These are phyloP conservation scores for Yamadazyma taylorii DNA, from an alignment of 1,139 yeast species.

Conservation along the genomic window DNA sequence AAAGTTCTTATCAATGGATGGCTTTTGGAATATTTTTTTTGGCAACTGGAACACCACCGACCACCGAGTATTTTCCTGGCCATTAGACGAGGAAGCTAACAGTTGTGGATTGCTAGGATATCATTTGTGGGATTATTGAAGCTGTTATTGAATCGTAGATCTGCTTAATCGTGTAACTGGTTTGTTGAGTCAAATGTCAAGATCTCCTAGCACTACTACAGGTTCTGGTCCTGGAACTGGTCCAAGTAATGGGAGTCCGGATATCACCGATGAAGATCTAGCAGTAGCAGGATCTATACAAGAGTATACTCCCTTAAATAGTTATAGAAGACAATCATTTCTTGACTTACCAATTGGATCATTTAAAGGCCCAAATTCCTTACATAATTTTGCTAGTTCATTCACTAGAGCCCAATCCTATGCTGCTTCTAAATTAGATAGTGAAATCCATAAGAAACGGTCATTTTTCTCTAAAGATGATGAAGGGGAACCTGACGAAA, in stretches of 20 bases:
- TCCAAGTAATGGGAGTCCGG: too few relatives aligned
- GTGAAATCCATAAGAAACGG: slow-evolving; percentile 43
- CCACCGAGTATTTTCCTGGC: too few relatives aligned
- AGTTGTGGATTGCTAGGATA: too few relatives aligned
- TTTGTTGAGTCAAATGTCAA: neutral
- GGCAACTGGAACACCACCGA: too few relatives aligned
- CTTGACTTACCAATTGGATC: slow-evolving; percentile 46
- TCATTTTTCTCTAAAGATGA: slow-evolving; percentile 34
- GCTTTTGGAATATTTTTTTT: too few relatives aligned
- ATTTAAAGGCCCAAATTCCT: slow-evolving; percentile 47
- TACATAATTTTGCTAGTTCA: slow-evolving; percentile 49
- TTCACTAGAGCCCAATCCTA: slow-evolving; percentile 50
- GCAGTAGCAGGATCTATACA: slow-evolving; percentile 3
- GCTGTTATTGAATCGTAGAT: too few relatives aligned
- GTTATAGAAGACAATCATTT: slow-evolving; percentile 28
- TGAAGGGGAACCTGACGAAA: slow-evolving; percentile 35
- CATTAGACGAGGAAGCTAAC: too few relatives aligned
- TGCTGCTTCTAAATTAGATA: slow-evolving; percentile 46
- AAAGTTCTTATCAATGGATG: too few relatives aligned
- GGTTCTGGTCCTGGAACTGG: too few relatives aligned
- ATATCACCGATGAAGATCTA: slow-evolving; percentile 4
- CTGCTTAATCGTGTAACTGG: too few relatives aligned
- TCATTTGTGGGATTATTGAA: too few relatives aligned
- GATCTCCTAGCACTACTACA: neutral
- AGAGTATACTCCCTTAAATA: slow-evolving; percentile 22